A percentile compares a stretch with the other conserved stretches of the same genome.
Evolutionary conservation across 2,329 filamentous ascomycete species (phyloP).

Genomic region (Alternaria angustiovoidea): DNA sequence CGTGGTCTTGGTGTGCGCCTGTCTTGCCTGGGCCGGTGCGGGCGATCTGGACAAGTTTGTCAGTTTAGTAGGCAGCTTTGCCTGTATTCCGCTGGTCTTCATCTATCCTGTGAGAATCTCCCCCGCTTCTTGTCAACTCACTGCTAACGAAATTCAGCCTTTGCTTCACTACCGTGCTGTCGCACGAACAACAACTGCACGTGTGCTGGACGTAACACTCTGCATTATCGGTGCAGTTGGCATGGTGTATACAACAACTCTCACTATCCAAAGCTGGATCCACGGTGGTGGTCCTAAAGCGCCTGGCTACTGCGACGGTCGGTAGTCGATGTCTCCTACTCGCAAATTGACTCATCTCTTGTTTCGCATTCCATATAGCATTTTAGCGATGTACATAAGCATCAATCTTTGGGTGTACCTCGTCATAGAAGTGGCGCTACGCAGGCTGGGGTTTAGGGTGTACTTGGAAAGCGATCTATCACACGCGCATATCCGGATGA

Average conservation of each 20-base stretch:
- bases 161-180: conserved; percentile 87
- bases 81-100: conserved; percentile 95
- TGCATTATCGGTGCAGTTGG: conserved; percentile 83
- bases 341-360: neutral
- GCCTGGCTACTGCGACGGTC: conserved; percentile 70
- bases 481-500: neutral
- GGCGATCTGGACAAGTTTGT: conserved; percentile 98
- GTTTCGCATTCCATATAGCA: conserved; percentile 9
- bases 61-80: conserved; percentile 93
- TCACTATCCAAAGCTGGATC: conserved; percentile 90
- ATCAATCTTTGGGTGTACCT: neutral
- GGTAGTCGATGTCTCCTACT: conserved; percentile 11
- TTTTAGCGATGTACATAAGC: conserved; percentile 20
- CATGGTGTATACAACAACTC: conserved; percentile 89
- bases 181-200: conserved; percentile 72
- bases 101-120: conserved; percentile 86
- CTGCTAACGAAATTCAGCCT: conserved; percentile 66
- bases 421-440: neutral
- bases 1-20: conserved; percentile 83
- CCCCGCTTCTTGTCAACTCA: neutral
- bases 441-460: neutral
- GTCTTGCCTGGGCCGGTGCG: conserved; percentile 90
- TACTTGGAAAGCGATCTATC: neutral
- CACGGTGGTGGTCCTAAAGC: conserved; percentile 61
- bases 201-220: conserved; percentile 75